Base-by-base conservation (phyloP, 768 basidiomycete species). In the Suillus americanus region DNA sequence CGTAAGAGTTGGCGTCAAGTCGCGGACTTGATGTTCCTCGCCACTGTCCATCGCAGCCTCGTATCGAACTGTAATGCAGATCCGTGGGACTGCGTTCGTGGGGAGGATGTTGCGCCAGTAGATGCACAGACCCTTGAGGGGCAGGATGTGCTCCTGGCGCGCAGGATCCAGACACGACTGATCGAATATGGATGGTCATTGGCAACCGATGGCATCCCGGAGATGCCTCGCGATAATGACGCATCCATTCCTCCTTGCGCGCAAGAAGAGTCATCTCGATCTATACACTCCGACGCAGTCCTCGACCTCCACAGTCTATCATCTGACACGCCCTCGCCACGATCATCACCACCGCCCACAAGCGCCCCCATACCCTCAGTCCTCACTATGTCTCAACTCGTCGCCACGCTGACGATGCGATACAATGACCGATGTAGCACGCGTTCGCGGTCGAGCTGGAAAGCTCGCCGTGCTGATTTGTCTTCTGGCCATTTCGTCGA, bases 11-110 rank as follows among this genome's bases (percentile, higher is more conserved):
- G 62, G 57, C 73, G 68, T 6, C 78, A 75, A 3, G 69, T 72
- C 1, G 70, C 72, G 20, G 80, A 81, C 57, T 66, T 78, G 10
- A 74, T 73, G 63, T 80, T 80, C 73, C 67, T 79, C 50, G 77
- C 75, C 1, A 70, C 75, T 16, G 63, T 81, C 28, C 79, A 79
- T 63, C 70, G 75, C 51, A 81, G 77, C 61, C 72, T 81, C 60
- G 45, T 70, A 20, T 41, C 57, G 10, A 20, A 33, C 5, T 54
- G 53, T 33, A 20, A 5, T n/a, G 35, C 20, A 6, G 53, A 54
- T 54, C 53, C 65, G 68, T 10, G 69, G 67, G 37, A 67, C 76
- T 3, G 71, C 71, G 38, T 60, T 35, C 25, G 28, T 20, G 64
- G 25, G 37, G 53, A 35, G 25, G 25, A 51, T 40, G n/a, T 64